These are phyloP conservation scores for Remersonia thermophila DNA, from an alignment of 2,329 filamentous ascomycete genomes.

Conservation along the genomic window DNA sequence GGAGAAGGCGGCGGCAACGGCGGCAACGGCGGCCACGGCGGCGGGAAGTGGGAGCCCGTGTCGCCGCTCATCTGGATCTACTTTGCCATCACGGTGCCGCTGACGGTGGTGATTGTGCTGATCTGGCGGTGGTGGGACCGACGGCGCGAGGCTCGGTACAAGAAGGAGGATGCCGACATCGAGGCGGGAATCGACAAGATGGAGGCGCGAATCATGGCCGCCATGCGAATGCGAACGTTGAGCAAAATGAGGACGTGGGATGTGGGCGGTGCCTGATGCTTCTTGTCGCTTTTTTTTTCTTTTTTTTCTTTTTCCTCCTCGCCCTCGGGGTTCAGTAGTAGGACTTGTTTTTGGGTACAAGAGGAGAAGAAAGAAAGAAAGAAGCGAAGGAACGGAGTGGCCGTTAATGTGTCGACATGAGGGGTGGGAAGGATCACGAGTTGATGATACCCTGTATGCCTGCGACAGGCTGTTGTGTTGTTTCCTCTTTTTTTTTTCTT, in stretches of 20 bases:
- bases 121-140: conserved; percentile 44
- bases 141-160: conserved; percentile 36
- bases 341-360: not conserved
- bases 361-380: too few relatives aligned
- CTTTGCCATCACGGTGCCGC: conserved; percentile 47
- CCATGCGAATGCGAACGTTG: conserved; percentile 44
- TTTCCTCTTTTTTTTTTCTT: too few relatives aligned
- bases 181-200: conserved; percentile 43
- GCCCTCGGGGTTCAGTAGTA: too few relatives aligned
- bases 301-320: too few relatives aligned
- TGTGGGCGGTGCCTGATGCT: conserved; percentile 7
- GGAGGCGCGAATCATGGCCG: conserved; percentile 45
- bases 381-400: too few relatives aligned
- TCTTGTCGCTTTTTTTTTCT: not conserved
- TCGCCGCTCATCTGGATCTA: conserved; percentile 48
- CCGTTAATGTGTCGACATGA: too few relatives aligned
- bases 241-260: conserved; percentile 44
- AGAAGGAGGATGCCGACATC: conserved; percentile 37
- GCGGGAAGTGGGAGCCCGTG: conserved; percentile 30
- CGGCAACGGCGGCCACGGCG: not conserved
- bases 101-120: conserved; percentile 42
- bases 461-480: too few relatives aligned
- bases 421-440: too few relatives aligned
- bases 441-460: too few relatives aligned
- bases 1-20: not conserved